Evolutionary conservation across 768 basidiomycete genomes (phyloP), one percentile per base, ranked within the genome.

Genomic region (Butyriboletus loyo): DNA sequence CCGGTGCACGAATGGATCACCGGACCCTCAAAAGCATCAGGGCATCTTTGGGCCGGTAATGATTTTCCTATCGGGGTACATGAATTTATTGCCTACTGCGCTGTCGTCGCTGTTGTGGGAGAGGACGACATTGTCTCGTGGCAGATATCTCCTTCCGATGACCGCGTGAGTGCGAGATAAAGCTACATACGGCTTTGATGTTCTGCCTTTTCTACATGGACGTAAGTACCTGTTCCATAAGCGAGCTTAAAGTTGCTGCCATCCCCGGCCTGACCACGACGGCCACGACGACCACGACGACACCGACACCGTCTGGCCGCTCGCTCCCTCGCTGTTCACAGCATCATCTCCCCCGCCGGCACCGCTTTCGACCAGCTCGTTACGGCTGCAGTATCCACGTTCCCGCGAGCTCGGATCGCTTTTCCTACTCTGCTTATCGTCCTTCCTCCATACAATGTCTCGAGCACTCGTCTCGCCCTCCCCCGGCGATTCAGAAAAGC

Each of bases 401-500:
- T 53, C 25, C 49, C 45, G 43, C 60, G 53, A 46, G 40, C 25
- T 38, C 44, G 31, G 24, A 25, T 34, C 42, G 32, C 27, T 15
- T 8, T 28, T 19, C 24, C 22, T 30, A 44, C 24, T 27, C 32
- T 31, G 21, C 40, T 50, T 41, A 19, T 39, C 37, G 6, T 27
- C n/a, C 8, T 10, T 24, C 38, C 24, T 37, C 47, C 32, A 37
- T 21, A 35, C 37, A 36, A 68, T 70, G 64, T 51, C 57, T 3
- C 37, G 57, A 37, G 41, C 62, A 38, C 55, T 41, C n/a, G 46
- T 34, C 30, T 58, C 58, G 2, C 52, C 59, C 15, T 34, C 60
- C 1, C 50, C 61, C 54, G 56, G 40, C 19, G 66, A 70, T 11
- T 13, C 49, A 25, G 66, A 67, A 34, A 67, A 52, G 38, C 48